Base-by-base conservation (phyloP, 441 rosid species). In the Adansonia gregorii region DNA sequence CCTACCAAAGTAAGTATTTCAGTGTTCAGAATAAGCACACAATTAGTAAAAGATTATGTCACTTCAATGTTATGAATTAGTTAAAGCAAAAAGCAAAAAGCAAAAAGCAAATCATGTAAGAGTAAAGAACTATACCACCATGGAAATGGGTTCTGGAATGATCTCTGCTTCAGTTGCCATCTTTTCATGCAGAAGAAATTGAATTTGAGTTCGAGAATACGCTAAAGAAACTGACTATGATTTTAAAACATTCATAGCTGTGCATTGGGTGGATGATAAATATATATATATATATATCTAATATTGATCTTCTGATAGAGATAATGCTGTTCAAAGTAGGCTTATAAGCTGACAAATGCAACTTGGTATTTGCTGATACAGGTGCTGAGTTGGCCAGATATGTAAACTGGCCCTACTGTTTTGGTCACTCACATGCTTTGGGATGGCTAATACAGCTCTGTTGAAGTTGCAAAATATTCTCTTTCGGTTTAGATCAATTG, bases 121-220 rank as follows among this genome's bases (percentile, higher is more conserved):
- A 79, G 6, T 15, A 67, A 76, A 31, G 65, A 69, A 76, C 17
- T 84, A 74, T 88, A 90, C 94, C 93, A 46, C 71, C 70, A 82
- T 10, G 20, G 85, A 69, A 39, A 75, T 66, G 31, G 87, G 72
- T 85, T 89, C 89, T 66, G 79, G 79, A 64, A 76, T 80, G 31
- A 35, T 75, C 17, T 83, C 87, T 68, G 79, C 84, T 88, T 78
- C 93, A 72, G 89, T 86, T 65, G 88, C 92, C 97, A 92, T 87
- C 76, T 79, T 77, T 61, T 83, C 86, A 80, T 86, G 80, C 85
- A 71, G 76, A 45, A 79, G 59, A 9, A 17, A 43, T 68, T 31
- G 78, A 75, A 54, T 41, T 54, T 19, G 8, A 20, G 72, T 61
- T 61, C 48, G 61, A 51, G 22, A 79, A 9, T 68, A 63, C 67